phyloP scores from a whole-genome alignment of 148 eudicot species.

The Selenicereus undatus region DNA sequence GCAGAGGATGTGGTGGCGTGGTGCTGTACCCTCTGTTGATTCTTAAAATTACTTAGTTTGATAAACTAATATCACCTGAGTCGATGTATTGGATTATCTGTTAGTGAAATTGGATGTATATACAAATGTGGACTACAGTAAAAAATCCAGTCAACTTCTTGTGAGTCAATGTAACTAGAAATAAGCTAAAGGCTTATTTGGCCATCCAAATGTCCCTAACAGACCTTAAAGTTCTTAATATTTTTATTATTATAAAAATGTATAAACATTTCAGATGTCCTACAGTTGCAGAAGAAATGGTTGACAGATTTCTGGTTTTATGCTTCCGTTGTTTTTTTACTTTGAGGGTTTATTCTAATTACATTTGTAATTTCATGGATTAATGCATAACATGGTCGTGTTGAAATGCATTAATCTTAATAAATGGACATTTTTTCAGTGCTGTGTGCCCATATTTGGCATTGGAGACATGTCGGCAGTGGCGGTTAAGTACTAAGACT shows the following conservation, averaged over 20 bases:
- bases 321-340: neutral
- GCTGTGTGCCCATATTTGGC: slow-evolving; percentile 98
- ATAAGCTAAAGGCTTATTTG: neutral
- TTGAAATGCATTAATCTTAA: neutral
- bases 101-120: neutral
- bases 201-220: neutral
- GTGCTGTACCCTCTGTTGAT: too few relatives aligned
- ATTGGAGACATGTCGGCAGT: slow-evolving; percentile 93
- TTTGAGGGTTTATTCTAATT: neutral
- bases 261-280: neutral
- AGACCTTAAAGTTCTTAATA: too few relatives aligned
- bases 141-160: neutral
- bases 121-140: neutral
- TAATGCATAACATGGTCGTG: neutral
- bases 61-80: too few relatives aligned
- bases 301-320: neutral
- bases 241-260: neutral
- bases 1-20: neutral
- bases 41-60: too few relatives aligned
- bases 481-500: slow-evolving; percentile 97
- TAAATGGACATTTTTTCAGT: slow-evolving; percentile 37
- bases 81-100: neutral
- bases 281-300: too few relatives aligned
- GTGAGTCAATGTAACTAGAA: neutral
- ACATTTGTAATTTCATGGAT: neutral